Percentiles rank a stretch among this genome's conserved stretches.
phyloP scores from a whole-genome alignment of 176 grass and related monocot genomes.

The Metroxylon sagu region DNA sequence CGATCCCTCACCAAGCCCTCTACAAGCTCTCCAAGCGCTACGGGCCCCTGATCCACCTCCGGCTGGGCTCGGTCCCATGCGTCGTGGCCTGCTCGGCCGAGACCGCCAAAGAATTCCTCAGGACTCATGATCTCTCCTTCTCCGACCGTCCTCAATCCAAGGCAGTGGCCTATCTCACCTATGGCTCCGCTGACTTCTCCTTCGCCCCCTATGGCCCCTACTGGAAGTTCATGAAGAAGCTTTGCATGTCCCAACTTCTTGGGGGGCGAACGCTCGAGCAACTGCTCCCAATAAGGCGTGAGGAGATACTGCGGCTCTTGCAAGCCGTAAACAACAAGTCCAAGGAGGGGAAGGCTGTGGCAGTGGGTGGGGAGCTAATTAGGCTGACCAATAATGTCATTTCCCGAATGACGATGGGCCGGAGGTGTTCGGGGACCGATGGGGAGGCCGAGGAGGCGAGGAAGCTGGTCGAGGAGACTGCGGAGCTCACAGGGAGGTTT shows the following conservation, averaged over 20 bases:
- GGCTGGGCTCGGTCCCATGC: conserved; percentile 36
- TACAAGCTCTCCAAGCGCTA: conserved; percentile 25
- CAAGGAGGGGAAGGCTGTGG: background rate
- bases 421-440: conserved; percentile 23
- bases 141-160: conserved; percentile 45
- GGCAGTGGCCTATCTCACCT: conserved; percentile 39
- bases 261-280: conserved; percentile 55
- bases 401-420: conserved; percentile 41
- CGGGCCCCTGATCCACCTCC: conserved; percentile 40
- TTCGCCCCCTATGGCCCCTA: conserved; percentile 60
- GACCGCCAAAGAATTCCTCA: conserved; percentile 34
- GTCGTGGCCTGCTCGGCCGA: conserved; percentile 36
- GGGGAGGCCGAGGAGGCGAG: conserved; percentile 33
- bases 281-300: conserved; percentile 38
- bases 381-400: conserved; percentile 41
- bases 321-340: background rate
- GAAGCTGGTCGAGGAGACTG: conserved; percentile 42
- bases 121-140: conserved; percentile 37
- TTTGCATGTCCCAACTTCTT: conserved; percentile 65
- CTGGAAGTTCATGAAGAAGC: conserved; percentile 76
- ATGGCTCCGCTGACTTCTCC: conserved; percentile 39
- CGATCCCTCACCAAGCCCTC: conserved; percentile 46
- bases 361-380: conserved; percentile 46
- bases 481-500: conserved; percentile 49
- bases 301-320: conserved; percentile 24